These are phyloP conservation scores for Vigna trinervia DNA, from an alignment of 306 rosid genomes.

Conservation along the genomic window DNA sequence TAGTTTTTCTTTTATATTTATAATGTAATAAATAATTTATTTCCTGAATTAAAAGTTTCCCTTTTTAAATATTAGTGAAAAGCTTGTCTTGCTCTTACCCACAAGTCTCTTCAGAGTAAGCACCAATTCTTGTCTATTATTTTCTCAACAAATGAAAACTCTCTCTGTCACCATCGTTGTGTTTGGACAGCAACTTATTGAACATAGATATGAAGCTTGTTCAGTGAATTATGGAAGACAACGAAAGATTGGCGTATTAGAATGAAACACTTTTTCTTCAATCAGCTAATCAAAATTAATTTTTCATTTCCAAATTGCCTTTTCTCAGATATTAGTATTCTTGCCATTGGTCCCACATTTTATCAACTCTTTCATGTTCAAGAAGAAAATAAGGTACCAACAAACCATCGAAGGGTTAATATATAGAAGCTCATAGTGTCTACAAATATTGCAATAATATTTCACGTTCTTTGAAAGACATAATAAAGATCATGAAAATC, in stretches of 20 bases:
- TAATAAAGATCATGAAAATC: constrained; percentile 24
- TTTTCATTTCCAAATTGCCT: constrained; percentile 32
- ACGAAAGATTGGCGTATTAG: constrained; percentile 49
- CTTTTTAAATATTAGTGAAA: constrained; percentile 31
- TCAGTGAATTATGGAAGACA: constrained; percentile 49
- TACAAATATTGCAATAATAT: constrained; percentile 38
- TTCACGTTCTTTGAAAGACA: constrained; percentile 46
- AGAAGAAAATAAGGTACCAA: constrained; percentile 55
- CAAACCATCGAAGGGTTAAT: constrained; percentile 54
- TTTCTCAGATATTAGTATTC: constrained; percentile 24
- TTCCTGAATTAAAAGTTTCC: background rate
- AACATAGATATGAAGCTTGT: constrained; percentile 38
- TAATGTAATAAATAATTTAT: background rate
- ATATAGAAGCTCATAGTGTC: constrained; percentile 37
- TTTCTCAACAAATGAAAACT: constrained; percentile 45
- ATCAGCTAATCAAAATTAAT: constrained; percentile 47
- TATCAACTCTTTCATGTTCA: constrained; percentile 46
- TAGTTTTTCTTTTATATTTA: background rate
- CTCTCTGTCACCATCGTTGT: constrained; percentile 45
- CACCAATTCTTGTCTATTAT: constrained; percentile 40
- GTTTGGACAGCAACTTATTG: constrained; percentile 53
- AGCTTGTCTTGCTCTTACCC: constrained; percentile 47
- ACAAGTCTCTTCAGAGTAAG: constrained; percentile 55
- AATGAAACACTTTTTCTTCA: constrained; percentile 43
- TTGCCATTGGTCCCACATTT: constrained; percentile 56